Conservation (phyloP, 2,329 filamentous ascomycete species). For the Fusarium brevicatenulatum region DNA sequence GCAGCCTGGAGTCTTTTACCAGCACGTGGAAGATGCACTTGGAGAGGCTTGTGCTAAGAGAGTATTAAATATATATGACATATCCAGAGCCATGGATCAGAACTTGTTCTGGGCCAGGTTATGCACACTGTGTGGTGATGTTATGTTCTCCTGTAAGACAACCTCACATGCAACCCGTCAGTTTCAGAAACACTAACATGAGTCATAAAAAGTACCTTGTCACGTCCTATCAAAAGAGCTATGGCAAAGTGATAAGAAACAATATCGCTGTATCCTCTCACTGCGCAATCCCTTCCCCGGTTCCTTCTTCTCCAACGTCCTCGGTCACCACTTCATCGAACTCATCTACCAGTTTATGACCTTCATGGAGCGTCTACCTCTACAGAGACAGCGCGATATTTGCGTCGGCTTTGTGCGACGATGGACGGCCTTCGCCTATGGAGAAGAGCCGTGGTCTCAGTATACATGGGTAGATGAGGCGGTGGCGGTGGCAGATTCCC, state of each 20-base stretch:
- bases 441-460: background rate
- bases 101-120: background rate
- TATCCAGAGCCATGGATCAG: background rate
- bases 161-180: background rate
- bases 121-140: background rate
- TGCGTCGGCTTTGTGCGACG: background rate
- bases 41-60: background rate
- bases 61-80: background rate
- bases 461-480: background rate
- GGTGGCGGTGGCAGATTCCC: background rate
- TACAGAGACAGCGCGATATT: background rate
- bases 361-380: background rate
- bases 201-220: background rate
- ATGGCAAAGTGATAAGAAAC: background rate
- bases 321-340: background rate
- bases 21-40: background rate
- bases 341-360: background rate
- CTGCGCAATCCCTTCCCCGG: background rate
- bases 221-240: background rate
- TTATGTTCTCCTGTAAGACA: background rate
- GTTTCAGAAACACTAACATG: background rate
- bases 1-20: background rate
- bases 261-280: background rate
- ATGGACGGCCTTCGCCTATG: background rate
- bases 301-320: background rate